These are phyloP conservation scores for Globisporangium cylindrosporum DNA, from an alignment of 352 stramenopile species.

Conservation along the genomic window DNA sequence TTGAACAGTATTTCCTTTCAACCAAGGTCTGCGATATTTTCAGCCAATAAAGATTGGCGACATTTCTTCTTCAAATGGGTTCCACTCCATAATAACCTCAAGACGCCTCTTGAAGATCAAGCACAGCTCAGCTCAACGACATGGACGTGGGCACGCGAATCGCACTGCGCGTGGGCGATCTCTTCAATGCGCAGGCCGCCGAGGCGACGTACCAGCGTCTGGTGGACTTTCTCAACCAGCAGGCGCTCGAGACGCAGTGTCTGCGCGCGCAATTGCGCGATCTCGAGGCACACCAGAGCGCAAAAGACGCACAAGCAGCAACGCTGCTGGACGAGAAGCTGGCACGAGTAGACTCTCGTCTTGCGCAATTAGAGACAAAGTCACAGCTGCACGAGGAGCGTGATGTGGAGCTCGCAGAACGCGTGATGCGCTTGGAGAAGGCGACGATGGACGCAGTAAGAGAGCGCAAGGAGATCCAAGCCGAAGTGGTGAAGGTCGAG, in stretches of 20 bases:
- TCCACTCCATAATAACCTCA: not conserved
- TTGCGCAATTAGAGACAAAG: conserved; percentile 14
- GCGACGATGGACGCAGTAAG: conserved; percentile 20
- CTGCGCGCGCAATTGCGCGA: conserved; percentile 31
- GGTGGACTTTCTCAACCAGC: conserved; percentile 60
- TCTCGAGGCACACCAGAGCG: conserved; percentile 24
- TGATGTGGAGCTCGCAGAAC: not conserved
- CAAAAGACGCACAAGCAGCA: not conserved
- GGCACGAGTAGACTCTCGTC: not conserved
- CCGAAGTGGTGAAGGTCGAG: conserved; percentile 17
- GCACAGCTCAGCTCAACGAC: not conserved
- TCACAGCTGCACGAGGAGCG: not conserved
- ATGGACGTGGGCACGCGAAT: not conserved
- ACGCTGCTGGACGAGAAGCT: not conserved
- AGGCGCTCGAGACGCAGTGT: conserved; percentile 36
- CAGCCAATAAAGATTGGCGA: not conserved
- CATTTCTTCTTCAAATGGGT: not conserved
- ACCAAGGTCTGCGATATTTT: not conserved
- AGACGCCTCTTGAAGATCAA: not conserved
- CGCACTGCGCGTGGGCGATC: conserved; percentile 28
- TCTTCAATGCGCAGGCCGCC: conserved; percentile 54
- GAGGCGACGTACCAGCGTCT: conserved; percentile 53
- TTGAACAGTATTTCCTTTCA: too few species aligned
- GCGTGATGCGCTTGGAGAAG: conserved; percentile 18
- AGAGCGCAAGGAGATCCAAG: conserved; percentile 23